Evolutionary conservation across 2,329 filamentous ascomycete genomes (phyloP).

Genomic region (Penicillium sp.): DNA sequence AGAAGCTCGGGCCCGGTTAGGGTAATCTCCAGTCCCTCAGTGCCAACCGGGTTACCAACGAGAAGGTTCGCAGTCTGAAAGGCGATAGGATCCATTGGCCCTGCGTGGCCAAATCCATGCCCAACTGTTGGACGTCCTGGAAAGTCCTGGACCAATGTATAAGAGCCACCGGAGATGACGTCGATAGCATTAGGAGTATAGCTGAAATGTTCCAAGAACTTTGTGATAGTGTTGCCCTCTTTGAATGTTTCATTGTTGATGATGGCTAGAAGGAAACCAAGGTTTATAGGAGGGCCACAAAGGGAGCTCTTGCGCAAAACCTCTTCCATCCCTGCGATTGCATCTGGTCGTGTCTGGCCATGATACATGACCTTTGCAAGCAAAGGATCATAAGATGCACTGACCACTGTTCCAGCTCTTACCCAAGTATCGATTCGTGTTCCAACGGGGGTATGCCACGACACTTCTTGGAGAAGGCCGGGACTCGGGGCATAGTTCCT

Average conservation of each 20-base stretch:
- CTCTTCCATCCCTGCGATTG: background rate
- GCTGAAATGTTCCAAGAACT: background rate
- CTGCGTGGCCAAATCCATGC: slow-evolving; percentile 59
- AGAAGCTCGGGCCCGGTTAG: background rate
- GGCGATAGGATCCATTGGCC: slow-evolving; percentile 48
- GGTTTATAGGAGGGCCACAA: slow-evolving; percentile 58
- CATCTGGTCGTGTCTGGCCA: background rate
- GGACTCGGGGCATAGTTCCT: slow-evolving; percentile 61
- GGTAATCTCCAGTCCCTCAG: background rate
- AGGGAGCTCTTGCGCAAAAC: slow-evolving; percentile 33
- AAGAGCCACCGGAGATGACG: slow-evolving; percentile 56
- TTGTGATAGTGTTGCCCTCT: background rate
- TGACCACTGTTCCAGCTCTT: slow-evolving; percentile 60
- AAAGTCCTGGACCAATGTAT: slow-evolving; percentile 60
- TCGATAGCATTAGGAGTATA: slow-evolving; percentile 48
- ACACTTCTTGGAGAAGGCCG: slow-evolving; percentile 58
- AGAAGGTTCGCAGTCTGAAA: background rate
- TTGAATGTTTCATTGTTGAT: background rate
- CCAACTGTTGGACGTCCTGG: slow-evolving; percentile 59
- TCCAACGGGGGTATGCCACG: slow-evolving; percentile 52
- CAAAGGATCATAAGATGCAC: slow-evolving; percentile 50
- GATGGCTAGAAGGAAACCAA: slow-evolving; percentile 50
- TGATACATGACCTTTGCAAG: slow-evolving; percentile 62
- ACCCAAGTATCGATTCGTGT: slow-evolving; percentile 46
- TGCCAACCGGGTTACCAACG: background rate